Base-by-base conservation (phyloP, 192 early-diverging fungal species). In the Coemansia sp. region DNA sequence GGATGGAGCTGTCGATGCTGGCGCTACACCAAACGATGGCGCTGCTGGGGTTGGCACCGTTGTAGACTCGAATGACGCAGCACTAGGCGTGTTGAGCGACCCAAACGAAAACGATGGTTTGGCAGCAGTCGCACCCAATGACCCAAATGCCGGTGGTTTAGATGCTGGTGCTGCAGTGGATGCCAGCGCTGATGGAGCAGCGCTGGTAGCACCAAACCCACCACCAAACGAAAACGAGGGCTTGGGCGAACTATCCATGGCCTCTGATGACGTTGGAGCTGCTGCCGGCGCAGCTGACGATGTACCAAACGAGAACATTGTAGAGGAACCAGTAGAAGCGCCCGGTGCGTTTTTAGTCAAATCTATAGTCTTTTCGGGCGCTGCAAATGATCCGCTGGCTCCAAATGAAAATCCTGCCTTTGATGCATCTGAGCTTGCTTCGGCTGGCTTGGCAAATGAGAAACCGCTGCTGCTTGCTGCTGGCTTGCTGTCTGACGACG, bases 11-110 rank as follows among this genome's bases (percentile, higher is more conserved):
- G 70, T 26, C 20, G 64, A 31, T 7, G 45, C 26, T 0, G 61
- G 35, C 6, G 63, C 26, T 6, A 57, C 49, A 16, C 59, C 51
- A 45, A 78, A 78, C 23, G 64, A 59, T 7, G 68, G 50, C 6
- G 28, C 61, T 0, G 72, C 65, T 0, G 72, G 72, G 9, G 67
- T 76, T 5, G 67, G 52, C 19, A 69, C 59, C 15, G 53, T 59
- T 8, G 72, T 41, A 3, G 67, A 36, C 42, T 69, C 63, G 19
- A 76, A 75, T 3, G 65, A 61, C n/a, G 72, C 61, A n/a, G 72
- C 72, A 30, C 61, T 60, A 18, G 72, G 72, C 26, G 72, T 75
- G 53, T 68, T 68, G 45, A 66, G 45, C 15, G 50, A 37, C 6
- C 66, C 63, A 55, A 69, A 59, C 11, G 44, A 40, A 23, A 76